Conservation (phyloP, 2,329 filamentous ascomycete species). For the Pestalotiopsis sp. region DNA sequence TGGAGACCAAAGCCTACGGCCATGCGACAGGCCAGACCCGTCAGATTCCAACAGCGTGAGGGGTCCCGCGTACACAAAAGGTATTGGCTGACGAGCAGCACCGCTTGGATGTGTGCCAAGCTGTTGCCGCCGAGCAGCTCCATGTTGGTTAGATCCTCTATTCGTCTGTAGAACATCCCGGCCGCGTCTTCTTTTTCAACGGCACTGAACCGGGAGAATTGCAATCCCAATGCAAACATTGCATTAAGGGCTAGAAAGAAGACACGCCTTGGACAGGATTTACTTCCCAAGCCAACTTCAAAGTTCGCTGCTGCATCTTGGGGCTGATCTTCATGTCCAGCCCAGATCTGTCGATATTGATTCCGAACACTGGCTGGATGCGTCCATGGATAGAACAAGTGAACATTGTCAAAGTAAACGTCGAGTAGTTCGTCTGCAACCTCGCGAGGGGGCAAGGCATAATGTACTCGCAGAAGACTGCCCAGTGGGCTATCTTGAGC, state of each 20-base stretch:
- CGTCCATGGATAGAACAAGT: not conserved
- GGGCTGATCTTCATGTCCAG: not conserved
- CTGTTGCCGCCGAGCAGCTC: not conserved
- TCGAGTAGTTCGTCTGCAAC: not conserved
- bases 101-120: not conserved
- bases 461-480: not conserved
- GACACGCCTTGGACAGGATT: not conserved
- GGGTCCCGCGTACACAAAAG: not conserved
- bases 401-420: not conserved
- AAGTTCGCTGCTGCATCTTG: not conserved
- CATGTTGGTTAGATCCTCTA: not conserved
- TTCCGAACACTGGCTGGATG: not conserved
- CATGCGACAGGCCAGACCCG: not conserved
- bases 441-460: not conserved
- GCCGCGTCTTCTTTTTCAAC: not conserved
- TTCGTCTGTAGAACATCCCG: not conserved
- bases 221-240: not conserved
- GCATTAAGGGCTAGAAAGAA: not conserved
- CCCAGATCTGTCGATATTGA: not conserved
- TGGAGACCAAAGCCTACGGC: not conserved
- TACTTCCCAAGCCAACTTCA: not conserved
- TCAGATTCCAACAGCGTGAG: not conserved
- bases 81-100: not conserved
- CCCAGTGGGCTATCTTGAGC: not conserved
- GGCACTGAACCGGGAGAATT: not conserved